Conservation (phyloP, 1,284 basidiomycete species). For the Uromyces viciae-fabae region DNA sequence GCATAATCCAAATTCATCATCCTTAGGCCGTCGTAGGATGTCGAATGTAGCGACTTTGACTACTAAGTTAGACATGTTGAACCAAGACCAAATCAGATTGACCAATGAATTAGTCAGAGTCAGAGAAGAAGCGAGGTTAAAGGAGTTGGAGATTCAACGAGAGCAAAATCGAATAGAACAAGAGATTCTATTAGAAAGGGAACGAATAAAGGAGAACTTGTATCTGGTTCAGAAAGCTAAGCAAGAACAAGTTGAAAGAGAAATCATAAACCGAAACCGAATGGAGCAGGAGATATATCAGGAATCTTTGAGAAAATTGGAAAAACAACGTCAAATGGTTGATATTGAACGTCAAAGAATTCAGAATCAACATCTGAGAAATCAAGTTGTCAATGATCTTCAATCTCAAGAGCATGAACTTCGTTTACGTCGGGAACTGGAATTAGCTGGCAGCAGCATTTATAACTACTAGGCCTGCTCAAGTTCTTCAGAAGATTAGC, state of each 20-base stretch:
- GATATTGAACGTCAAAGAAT: conserved; percentile 30
- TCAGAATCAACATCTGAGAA: conserved; percentile 31
- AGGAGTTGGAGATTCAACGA: conserved; percentile 33
- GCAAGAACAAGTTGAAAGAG: conserved; percentile 42
- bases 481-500: not conserved
- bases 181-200: conserved; percentile 26
- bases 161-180: conserved; percentile 39
- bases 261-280: conserved; percentile 41
- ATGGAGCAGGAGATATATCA: conserved; percentile 38
- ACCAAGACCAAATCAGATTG: conserved; percentile 34
- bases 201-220: conserved; percentile 27
- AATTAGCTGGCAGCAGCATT: conserved; percentile 31
- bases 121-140: conserved; percentile 33
- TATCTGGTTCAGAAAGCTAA: conserved; percentile 29
- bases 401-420: conserved; percentile 40
- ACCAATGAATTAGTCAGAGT: conserved; percentile 10
- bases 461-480: conserved; percentile 10
- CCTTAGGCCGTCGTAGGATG: conserved; percentile 8
- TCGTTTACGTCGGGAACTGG: conserved; percentile 38
- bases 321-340: conserved; percentile 27
- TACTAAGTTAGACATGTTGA: conserved; percentile 32
- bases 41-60: conserved; percentile 21
- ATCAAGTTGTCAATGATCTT: conserved; percentile 30
- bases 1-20: conserved; percentile 20
- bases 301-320: conserved; percentile 28